A percentile compares a stretch with the other conserved stretches of the same genome.
phyloP scores from a whole-genome alignment of 345 rosid genomes.

The Raphanus sativus region DNA sequence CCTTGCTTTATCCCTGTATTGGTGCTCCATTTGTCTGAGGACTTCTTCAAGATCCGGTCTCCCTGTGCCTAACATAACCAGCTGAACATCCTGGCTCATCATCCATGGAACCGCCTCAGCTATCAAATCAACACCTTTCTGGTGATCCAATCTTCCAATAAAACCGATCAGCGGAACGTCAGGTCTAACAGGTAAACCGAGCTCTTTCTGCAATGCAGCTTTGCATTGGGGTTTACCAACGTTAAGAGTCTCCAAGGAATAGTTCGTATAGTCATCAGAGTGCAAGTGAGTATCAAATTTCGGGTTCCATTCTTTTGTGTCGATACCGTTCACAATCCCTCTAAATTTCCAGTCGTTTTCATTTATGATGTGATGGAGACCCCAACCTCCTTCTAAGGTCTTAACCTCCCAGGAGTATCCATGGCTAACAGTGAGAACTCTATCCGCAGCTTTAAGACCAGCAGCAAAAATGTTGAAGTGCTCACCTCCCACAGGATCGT shows the following conservation, averaged over 20 bases:
- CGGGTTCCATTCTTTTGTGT: constrained; percentile 83
- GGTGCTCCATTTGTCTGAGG: constrained; percentile 67
- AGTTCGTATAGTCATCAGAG: constrained; percentile 81
- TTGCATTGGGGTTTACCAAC: constrained; percentile 83
- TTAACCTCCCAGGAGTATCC: constrained; percentile 93
- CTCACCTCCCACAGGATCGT: constrained; percentile 94
- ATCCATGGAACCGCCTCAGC: constrained; percentile 97
- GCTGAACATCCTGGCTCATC: constrained; percentile 80
- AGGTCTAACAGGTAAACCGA: constrained; percentile 57
- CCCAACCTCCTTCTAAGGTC: constrained; percentile 98
- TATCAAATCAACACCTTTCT: constrained; percentile 94
- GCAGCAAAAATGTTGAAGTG: constrained; percentile 91
- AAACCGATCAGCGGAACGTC: constrained; percentile 86
- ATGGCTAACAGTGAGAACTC: constrained; percentile 85
- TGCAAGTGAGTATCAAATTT: constrained; percentile 56
- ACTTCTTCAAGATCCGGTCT: constrained; percentile 74
- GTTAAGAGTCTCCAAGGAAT: constrained; percentile 63
- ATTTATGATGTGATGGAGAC: constrained; percentile 78
- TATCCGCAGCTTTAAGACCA: constrained; percentile 90
- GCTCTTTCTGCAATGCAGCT: constrained; percentile 89
- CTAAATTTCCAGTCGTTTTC: constrained; percentile 79
- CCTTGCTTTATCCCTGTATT: constrained; percentile 57
- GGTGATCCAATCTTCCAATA: constrained; percentile 90
- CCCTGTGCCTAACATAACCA: constrained; percentile 88
- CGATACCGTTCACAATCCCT: constrained; percentile 92